Conservation (phyloP, 495 filamentous ascomycete species). For the Penicillium salamii region DNA sequence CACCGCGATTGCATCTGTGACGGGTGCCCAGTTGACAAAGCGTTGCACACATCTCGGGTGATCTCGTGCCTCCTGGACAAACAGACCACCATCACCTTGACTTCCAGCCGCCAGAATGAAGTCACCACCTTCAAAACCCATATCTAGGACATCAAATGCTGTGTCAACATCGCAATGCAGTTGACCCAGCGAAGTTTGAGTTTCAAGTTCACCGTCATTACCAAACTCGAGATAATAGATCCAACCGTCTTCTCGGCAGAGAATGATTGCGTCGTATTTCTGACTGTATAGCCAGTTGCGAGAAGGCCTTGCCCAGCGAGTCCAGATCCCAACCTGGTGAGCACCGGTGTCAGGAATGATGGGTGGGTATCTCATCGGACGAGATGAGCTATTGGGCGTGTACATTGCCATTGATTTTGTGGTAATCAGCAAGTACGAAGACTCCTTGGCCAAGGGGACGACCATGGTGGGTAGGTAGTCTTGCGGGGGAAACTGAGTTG, state of each 20-base stretch:
- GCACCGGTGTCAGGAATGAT: conserved; percentile 28
- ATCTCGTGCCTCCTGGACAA: conserved; percentile 57
- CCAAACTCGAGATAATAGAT: conserved; percentile 66
- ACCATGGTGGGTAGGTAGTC: conserved; percentile 64
- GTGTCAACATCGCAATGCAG: conserved; percentile 45
- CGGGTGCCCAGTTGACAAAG: conserved; percentile 83
- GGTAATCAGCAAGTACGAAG: conserved; percentile 63
- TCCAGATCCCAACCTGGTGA: conserved; percentile 41
- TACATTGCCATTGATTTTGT: conserved; percentile 58
- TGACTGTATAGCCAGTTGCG: conserved; percentile 57
- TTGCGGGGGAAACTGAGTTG: conserved; percentile 53
- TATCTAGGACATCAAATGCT: conserved; percentile 45
- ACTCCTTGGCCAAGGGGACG: conserved; percentile 63
- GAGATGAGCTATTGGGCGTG: conserved; percentile 44
- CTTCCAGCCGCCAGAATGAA: conserved; percentile 78
- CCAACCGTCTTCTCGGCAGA: conserved; percentile 78
- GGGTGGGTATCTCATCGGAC: conserved; percentile 31
- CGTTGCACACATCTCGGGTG: conserved; percentile 51
- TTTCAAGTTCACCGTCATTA: conserved; percentile 37
- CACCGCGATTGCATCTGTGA: conserved; percentile 64
- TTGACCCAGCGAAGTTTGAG: conserved; percentile 35
- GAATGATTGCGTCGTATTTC: conserved; percentile 66
- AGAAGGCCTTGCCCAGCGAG: conserved; percentile 69
- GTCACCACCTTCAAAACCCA: conserved; percentile 59
- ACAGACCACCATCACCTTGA: conserved; percentile 75